Conservation (phyloP, 139 green algal genomes). For the Chlamydomonas incerta region DNA sequence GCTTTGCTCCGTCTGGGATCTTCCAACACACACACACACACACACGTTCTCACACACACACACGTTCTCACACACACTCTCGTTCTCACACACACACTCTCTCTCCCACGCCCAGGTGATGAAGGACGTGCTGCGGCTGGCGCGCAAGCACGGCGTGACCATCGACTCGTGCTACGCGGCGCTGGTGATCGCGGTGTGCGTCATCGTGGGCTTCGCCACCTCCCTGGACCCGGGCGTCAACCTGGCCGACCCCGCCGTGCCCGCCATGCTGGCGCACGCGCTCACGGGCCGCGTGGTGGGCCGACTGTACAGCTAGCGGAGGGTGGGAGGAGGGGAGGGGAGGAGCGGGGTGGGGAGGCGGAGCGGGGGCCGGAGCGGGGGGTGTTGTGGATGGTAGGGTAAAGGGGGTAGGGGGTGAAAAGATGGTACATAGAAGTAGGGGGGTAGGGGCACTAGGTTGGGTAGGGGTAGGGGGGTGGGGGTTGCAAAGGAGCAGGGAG, state of each 20-base stretch:
- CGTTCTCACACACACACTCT: too few species aligned
- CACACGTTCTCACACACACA: not conserved
- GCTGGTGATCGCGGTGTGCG: slow-evolving; percentile 86
- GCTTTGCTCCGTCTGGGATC: too few species aligned
- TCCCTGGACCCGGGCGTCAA: slow-evolving; percentile 87
- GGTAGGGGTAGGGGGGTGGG: too few species aligned
- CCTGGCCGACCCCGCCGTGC: slow-evolving; percentile 87
- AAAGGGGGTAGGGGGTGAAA: too few species aligned
- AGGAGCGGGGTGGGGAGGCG: too few species aligned
- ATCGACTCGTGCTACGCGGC: slow-evolving; percentile 89
- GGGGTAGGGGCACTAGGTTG: too few species aligned
- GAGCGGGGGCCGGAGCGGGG: too few species aligned
- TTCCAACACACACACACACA: too few species aligned
- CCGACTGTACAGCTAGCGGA: slow-evolving; percentile 72
- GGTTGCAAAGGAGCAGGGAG: too few species aligned
- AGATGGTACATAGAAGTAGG: too few species aligned
- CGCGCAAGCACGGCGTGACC: slow-evolving; percentile 78
- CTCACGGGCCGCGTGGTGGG: slow-evolving; percentile 82
- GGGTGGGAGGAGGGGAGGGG: too few species aligned
- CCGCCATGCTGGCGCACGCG: slow-evolving; percentile 75
- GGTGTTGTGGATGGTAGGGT: too few species aligned
- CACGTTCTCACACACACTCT: not conserved
- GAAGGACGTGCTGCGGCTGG: slow-evolving; percentile 68
- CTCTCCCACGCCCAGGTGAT: not conserved
- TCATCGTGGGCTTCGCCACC: slow-evolving; percentile 91